Conservation (phyloP, 2,329 filamentous ascomycete genomes). For the Neoscytalidium dimidiatum region DNA sequence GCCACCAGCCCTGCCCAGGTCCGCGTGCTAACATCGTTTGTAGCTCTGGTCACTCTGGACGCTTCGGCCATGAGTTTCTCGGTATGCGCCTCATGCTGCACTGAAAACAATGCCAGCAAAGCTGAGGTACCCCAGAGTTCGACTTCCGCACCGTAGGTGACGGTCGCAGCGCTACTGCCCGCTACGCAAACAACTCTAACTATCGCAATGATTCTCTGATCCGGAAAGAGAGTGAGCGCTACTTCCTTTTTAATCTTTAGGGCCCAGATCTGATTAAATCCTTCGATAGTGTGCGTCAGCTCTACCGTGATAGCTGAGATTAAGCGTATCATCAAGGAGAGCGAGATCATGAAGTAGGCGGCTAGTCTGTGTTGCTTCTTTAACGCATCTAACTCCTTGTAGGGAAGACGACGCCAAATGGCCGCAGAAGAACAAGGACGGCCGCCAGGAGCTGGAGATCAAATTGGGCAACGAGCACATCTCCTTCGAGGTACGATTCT, state of each 20-base stretch:
- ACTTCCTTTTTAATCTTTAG: neutral
- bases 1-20: conserved; percentile 30
- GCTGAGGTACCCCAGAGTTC: conserved; percentile 68
- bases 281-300: conserved; percentile 83
- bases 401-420: conserved; percentile 98
- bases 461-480: conserved; percentile 93
- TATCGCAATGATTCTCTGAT: conserved; percentile 98
- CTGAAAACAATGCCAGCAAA: conserved; percentile 21
- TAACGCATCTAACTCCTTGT: conserved; percentile 26
- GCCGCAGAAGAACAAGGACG: conserved; percentile 99
- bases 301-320: conserved; percentile 88
- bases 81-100: conserved; percentile 54
- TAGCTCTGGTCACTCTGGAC: conserved; percentile 95
- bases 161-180: conserved; percentile 86
- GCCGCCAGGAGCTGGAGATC: conserved; percentile 94
- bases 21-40: conserved; percentile 37
- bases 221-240: conserved; percentile 92
- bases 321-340: conserved; percentile 94
- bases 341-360: conserved; percentile 93
- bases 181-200: conserved; percentile 99
- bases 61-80: conserved; percentile 97
- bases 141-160: conserved; percentile 93
- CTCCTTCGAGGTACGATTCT: conserved; percentile 80
- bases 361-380: neutral
- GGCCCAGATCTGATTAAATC: neutral